A percentile compares a stretch with the other conserved stretches of the same genome.
Evolutionary conservation across 352 stramenopile species (phyloP).

Genomic region (Globisporangium spiculum): DNA sequence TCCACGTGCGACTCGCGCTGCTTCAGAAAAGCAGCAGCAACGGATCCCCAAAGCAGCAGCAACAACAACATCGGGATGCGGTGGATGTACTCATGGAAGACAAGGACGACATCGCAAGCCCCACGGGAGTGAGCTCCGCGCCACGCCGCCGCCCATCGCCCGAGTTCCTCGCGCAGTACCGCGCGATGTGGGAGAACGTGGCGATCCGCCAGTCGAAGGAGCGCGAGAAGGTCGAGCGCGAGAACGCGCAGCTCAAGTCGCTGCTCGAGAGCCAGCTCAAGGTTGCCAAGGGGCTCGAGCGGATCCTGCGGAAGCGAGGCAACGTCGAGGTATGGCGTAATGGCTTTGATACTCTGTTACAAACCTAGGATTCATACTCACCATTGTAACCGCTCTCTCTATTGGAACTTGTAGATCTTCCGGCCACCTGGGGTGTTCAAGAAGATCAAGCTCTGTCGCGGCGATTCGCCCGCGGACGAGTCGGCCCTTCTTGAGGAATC

Average conservation of each 20-base stretch:
- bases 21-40: constrained; percentile 19
- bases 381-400: neutral
- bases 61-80: neutral
- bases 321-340: neutral
- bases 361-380: neutral
- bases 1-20: constrained; percentile 31
- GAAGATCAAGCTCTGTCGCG: constrained; percentile 5
- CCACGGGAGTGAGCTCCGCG: neutral
- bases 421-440: neutral
- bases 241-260: constrained; percentile 44
- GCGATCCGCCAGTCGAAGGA: constrained; percentile 35
- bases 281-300: constrained; percentile 39
- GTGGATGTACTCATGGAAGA: neutral
- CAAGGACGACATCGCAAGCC: neutral
- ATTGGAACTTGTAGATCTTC: neutral
- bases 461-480: neutral
- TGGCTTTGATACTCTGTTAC: neutral
- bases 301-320: constrained; percentile 26
- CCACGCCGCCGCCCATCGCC: neutral
- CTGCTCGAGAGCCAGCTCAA: constrained; percentile 53
- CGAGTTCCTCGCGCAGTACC: neutral
- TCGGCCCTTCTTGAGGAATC: neutral
- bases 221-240: constrained; percentile 36
- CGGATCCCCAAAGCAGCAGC: no score
- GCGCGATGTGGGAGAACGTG: constrained; percentile 40